These are phyloP conservation scores for Picea engelmannii DNA, from an alignment of 83 land plant species.

Conservation along the genomic window DNA sequence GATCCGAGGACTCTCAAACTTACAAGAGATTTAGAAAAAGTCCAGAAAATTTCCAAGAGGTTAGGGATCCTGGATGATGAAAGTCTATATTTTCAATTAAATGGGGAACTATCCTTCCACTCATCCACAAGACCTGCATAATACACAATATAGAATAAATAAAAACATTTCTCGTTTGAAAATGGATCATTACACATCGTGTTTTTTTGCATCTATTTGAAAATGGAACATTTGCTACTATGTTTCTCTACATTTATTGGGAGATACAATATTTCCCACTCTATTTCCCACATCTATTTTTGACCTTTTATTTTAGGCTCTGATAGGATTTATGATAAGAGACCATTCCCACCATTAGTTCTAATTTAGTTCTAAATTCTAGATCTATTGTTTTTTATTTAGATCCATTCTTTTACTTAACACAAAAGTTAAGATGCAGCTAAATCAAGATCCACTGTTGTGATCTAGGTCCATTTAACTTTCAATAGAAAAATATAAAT, in stretches of 20 bases:
- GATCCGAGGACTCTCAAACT: constrained; percentile 19
- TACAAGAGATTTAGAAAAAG: constrained; percentile 18
- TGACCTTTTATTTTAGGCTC: background rate
- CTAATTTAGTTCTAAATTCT: too few species aligned
- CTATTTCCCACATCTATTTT: background rate
- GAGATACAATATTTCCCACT: too few species aligned
- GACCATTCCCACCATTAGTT: background rate
- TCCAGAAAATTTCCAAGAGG: constrained; percentile 19
- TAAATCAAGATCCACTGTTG: too few species aligned
- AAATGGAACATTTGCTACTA: background rate
- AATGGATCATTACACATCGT: background rate
- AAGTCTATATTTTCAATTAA: constrained; percentile 67
- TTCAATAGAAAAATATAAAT: too few species aligned
- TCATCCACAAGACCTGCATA: constrained; percentile 62
- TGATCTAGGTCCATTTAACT: too few species aligned
- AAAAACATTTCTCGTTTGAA: background rate
- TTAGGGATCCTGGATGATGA: constrained; percentile 25
- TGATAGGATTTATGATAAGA: background rate
- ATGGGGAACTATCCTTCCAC: constrained; percentile 72
- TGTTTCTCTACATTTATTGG: background rate
- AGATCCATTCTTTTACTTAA: too few species aligned
- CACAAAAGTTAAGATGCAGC: too few species aligned
- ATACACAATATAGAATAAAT: background rate
- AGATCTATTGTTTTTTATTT: too few species aligned
- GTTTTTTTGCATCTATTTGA: background rate